Percentiles rank a stretch among this genome's conserved stretches.
Conservation (phyloP, 108 stramenopile genomes). For the Nitzschia palea region DNA sequence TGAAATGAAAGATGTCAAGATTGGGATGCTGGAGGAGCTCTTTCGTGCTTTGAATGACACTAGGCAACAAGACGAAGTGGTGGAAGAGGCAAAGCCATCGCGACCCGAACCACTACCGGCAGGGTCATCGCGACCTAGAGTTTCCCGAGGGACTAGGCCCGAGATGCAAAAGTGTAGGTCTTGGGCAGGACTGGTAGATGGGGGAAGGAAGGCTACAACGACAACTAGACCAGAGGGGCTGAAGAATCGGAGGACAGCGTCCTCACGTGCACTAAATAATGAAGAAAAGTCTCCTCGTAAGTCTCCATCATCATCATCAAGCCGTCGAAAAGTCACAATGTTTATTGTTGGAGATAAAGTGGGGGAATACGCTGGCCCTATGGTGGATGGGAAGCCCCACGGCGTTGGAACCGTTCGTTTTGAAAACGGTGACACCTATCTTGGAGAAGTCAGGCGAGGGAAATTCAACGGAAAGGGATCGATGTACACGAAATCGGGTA, state of each 20-base stretch:
- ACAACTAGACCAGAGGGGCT: neutral
- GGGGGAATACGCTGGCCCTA: slow-evolving; percentile 23
- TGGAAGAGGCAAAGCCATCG: neutral
- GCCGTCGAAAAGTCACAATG: neutral
- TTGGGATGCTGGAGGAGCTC: slow-evolving; percentile 28
- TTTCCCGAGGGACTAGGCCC: neutral
- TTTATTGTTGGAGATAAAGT: neutral
- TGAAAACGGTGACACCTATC: slow-evolving; percentile 30
- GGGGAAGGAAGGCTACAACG: neutral
- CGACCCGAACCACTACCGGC: neutral
- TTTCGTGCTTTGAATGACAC: slow-evolving; percentile 18
- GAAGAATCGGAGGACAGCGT: neutral
- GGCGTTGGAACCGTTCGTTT: slow-evolving; percentile 33
- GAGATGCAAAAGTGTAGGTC: neutral
- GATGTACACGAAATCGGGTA: slow-evolving; percentile 17
- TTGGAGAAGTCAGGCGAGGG: slow-evolving; percentile 22
- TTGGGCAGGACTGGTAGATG: neutral
- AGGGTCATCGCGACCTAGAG: neutral
- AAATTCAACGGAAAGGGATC: slow-evolving; percentile 28
- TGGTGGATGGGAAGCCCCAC: slow-evolving; percentile 14
- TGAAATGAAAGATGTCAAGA: slow-evolving; percentile 10
- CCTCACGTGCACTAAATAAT: neutral
- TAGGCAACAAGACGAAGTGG: neutral
- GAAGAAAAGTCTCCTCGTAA: neutral
- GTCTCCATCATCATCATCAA: neutral